Base-by-base conservation (phyloP, 2,329 filamentous ascomycete genomes). In the Xylariaceae sp. region DNA sequence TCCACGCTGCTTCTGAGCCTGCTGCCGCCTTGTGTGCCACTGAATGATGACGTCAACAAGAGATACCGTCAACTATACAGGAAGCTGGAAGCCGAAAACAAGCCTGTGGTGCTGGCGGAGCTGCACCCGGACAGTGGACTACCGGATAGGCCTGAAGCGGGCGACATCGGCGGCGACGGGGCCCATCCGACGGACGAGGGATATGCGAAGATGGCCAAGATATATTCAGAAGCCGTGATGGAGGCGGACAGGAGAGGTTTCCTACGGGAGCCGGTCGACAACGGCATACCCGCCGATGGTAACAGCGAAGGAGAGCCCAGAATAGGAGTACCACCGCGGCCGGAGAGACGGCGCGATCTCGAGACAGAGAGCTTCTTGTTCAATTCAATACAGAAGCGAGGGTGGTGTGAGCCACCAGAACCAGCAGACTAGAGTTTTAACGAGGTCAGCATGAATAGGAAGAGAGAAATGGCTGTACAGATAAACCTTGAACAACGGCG, bases 1-100 rank as follows among this genome's bases (percentile, higher is more conserved):
- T 52, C 49, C 34, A 56, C 54, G 3, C 44, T 56, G 42, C 44
- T 56, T 3, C 51, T 50, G 22, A 56, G 53, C 26, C 55, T 43
- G 13, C 51, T 56, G 3, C 22, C 36, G 2, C 19, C 47, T 22
- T 26, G 41, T 13, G 50, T 50, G 31, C 36, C 47, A 2, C 36
- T 17, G 16, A 44, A 50, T 17, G 17, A 50, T n/a, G 48, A 49
- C 17, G 50, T 55, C 41, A 56, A 56, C 34, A 29, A 26, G 32
- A 52, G 55, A 41, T 48, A 54, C 15, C 51, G 53, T 6, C 38
- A 39, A 12, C 42, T 56, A 19, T 37, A 46, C 44, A 43, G 49
- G 40, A 48, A 43, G 13, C 41, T 51, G 11, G 43, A 51, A 26
- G 44, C 45, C 17, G 47, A 51, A 9, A 35, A 41, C 12, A 54